Percentiles rank a stretch among this genome's conserved stretches.
Conservation (phyloP, 345 rosid species). For the Eucalyptus lansdowneana region DNA sequence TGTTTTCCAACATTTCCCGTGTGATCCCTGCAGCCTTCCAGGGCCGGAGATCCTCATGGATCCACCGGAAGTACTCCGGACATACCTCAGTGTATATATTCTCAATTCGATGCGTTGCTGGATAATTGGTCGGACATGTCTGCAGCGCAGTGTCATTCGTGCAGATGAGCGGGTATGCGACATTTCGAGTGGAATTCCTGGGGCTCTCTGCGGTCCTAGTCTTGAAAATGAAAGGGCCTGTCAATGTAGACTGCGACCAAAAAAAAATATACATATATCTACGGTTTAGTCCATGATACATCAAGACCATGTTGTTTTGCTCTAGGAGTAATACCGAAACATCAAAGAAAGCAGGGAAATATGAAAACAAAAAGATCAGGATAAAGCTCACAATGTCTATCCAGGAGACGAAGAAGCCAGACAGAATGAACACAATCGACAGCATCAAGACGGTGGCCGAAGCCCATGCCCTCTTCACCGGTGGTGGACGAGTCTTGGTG, state of each 20-base stretch:
- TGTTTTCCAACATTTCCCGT: slow-evolving; percentile 5
- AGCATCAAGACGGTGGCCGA: background rate
- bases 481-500: background rate
- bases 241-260: background rate
- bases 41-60: slow-evolving; percentile 18
- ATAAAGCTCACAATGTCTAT: background rate
- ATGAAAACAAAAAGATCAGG: background rate
- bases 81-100: background rate
- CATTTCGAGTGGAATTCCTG: background rate
- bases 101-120: background rate
- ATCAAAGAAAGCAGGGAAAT: background rate
- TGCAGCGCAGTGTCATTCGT: background rate
- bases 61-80: slow-evolving; percentile 21
- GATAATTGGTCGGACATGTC: slow-evolving; percentile 8
- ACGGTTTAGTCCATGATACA: background rate
- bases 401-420: background rate
- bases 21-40: slow-evolving; percentile 18
- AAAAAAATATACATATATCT: background rate
- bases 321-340: background rate
- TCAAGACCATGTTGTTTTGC: background rate
- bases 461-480: background rate
- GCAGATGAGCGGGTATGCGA: background rate
- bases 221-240: background rate
- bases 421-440: background rate
- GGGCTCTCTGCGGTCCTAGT: background rate